phyloP scores from a whole-genome alignment of 495 filamentous ascomycete genomes.

The Bacidia gigantensis region DNA sequence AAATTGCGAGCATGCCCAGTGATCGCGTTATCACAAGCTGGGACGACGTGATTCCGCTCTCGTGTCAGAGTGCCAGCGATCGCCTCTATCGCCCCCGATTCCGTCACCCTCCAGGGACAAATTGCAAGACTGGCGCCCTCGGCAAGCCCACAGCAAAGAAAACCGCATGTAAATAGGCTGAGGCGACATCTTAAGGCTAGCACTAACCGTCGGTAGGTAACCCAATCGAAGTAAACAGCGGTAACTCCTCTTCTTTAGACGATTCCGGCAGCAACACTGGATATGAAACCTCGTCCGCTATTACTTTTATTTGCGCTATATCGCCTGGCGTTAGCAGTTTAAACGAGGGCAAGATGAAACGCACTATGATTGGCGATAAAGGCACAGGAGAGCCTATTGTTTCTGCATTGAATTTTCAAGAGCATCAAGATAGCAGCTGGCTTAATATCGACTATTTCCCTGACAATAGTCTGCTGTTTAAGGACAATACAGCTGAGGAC shows the following conservation, averaged over 20 bases:
- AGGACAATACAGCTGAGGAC: conserved; percentile 4
- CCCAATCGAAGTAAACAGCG: too few species aligned
- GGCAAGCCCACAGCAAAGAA: not conserved
- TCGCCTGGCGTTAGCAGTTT: conserved; percentile 1
- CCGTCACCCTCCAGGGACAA: not conserved
- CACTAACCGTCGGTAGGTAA: too few species aligned
- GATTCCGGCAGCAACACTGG: not conserved
- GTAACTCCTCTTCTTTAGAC: not conserved
- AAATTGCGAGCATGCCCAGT: not conserved
- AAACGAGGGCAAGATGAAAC: conserved; percentile 8
- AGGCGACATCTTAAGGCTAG: not conserved
- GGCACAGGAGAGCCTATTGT: not conserved
- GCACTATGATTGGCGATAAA: conserved; percentile 1
- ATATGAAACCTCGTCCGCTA: conserved; percentile 1
- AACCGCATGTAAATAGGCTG: not conserved
- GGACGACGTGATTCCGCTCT: too few species aligned
- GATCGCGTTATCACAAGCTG: not conserved
- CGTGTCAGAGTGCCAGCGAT: too few species aligned
- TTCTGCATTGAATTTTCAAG: conserved; percentile 1
- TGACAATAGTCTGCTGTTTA: not conserved
- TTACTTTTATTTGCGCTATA: conserved; percentile 1
- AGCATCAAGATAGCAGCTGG: conserved; percentile 4
- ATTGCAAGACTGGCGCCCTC: not conserved
- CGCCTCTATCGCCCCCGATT: not conserved
- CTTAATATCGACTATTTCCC: not conserved